Percentiles rank a stretch among this genome's conserved stretches.
Conservation (phyloP, 2,329 filamentous ascomycete genomes). For the Lachnellula subtilissima region DNA sequence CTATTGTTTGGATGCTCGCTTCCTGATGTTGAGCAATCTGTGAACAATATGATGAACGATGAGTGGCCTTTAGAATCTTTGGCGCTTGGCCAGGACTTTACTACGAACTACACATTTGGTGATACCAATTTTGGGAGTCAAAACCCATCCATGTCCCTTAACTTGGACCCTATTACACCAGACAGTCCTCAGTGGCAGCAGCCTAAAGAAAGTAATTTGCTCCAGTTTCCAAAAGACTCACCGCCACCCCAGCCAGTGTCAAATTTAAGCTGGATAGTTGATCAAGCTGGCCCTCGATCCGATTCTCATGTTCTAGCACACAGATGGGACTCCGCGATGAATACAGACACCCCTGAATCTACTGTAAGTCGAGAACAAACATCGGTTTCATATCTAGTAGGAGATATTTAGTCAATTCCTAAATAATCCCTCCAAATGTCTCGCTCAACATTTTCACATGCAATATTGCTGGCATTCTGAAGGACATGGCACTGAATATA, state of each 20-base stretch:
- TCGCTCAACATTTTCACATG: not conserved
- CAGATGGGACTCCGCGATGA: not conserved
- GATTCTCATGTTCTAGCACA: not conserved
- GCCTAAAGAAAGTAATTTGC: not conserved
- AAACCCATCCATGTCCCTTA: not conserved
- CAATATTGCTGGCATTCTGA: not conserved
- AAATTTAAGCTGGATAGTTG: not conserved
- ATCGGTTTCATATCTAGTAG: too few relatives aligned
- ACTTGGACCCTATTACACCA: not conserved
- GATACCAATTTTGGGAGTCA: not conserved
- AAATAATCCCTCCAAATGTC: too few relatives aligned
- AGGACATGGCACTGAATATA: not conserved
- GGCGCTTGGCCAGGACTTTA: not conserved
- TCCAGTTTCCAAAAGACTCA: not conserved
- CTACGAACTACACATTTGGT: not conserved
- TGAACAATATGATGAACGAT: not conserved
- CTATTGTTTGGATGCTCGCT: not conserved
- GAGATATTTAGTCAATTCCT: too few relatives aligned
- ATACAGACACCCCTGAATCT: not conserved
- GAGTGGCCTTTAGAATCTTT: not conserved
- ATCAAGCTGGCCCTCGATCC: not conserved
- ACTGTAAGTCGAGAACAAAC: not conserved
- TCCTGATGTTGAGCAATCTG: not conserved
- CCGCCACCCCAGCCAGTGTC: not conserved
- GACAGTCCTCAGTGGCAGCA: not conserved